These are phyloP conservation scores for Agrocybe chaxingu DNA, from an alignment of 768 basidiomycete species.

Conservation along the genomic window DNA sequence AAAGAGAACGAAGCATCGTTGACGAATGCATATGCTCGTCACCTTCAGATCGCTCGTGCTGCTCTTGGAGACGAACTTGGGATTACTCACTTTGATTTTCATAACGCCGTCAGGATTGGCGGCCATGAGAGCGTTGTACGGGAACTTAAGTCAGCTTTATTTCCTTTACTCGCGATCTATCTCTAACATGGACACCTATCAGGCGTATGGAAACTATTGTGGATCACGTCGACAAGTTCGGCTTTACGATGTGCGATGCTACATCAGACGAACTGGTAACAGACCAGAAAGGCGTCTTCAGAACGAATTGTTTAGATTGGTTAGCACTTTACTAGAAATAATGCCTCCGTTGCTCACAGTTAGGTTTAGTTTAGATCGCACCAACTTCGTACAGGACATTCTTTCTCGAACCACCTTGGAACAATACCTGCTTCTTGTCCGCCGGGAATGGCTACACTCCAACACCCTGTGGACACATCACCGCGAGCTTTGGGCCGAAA, in stretches of 20 bases:
- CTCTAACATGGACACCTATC: conserved; percentile 7
- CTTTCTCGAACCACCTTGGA: conserved; percentile 80
- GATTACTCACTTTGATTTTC: conserved; percentile 94
- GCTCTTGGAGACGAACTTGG: conserved; percentile 65
- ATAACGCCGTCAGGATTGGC: conserved; percentile 70
- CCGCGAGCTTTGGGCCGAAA: conserved; percentile 96
- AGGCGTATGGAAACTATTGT: conserved; percentile 61
- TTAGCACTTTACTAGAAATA: conserved; percentile 24
- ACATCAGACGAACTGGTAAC: conserved; percentile 68
- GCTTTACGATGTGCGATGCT: conserved; percentile 80
- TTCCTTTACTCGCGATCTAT: not conserved
- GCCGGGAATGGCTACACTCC: conserved; percentile 71
- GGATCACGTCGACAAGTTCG: conserved; percentile 72
- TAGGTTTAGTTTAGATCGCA: conserved; percentile 78
- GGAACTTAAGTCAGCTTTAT: conserved; percentile 56
- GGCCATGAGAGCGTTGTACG: conserved; percentile 86
- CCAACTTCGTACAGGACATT: conserved; percentile 97
- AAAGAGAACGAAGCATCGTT: conserved; percentile 91
- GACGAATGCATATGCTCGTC: conserved; percentile 78
- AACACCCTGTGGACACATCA: conserved; percentile 79
- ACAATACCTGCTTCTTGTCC: conserved; percentile 76
- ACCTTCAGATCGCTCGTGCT: conserved; percentile 64
- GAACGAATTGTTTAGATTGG: conserved; percentile 97
- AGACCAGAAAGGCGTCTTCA: conserved; percentile 88
- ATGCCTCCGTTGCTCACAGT: not conserved